Evolutionary conservation across 169 alveolate genomes (phyloP).

Genomic region (Eimeria zaria): DNA sequence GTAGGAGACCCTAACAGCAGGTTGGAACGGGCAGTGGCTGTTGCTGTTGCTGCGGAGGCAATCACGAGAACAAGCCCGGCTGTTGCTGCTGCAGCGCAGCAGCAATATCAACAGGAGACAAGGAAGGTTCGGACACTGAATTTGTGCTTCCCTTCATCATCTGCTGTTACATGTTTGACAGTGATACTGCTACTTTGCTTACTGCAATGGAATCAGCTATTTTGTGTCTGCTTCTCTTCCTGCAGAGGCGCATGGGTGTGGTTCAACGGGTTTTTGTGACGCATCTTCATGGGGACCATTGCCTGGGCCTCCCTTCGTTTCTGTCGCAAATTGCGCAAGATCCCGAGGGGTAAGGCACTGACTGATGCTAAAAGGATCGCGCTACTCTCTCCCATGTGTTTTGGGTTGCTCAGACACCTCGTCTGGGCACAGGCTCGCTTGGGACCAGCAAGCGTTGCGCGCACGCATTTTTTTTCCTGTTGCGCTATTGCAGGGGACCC

Average conservation of each 20-base stretch:
- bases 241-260: conserved; percentile 83
- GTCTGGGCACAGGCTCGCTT: background rate
- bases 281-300: conserved; percentile 94
- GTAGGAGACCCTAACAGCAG: conserved; percentile 53
- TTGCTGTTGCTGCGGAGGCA: conserved; percentile 55
- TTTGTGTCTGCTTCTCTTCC: background rate
- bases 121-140: conserved; percentile 34
- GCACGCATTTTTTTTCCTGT: background rate
- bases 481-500: conserved; percentile 76
- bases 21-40: conserved; percentile 55
- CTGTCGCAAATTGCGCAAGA: conserved; percentile 85
- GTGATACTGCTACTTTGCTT: background rate
- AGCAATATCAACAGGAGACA: conserved; percentile 69
- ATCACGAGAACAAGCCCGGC: conserved; percentile 37
- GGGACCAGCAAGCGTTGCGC: background rate
- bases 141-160: background rate
- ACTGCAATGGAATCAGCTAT: background rate
- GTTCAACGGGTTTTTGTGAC: conserved; percentile 89
- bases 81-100: conserved; percentile 62
- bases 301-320: conserved; percentile 90
- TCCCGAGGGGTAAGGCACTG: conserved; percentile 17
- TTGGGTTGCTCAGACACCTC: background rate
- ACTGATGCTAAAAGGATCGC: background rate
- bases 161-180: background rate
- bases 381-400: background rate